These are phyloP conservation scores for Fragaria iinumae DNA, from an alignment of 306 rosid species.

Conservation along the genomic window DNA sequence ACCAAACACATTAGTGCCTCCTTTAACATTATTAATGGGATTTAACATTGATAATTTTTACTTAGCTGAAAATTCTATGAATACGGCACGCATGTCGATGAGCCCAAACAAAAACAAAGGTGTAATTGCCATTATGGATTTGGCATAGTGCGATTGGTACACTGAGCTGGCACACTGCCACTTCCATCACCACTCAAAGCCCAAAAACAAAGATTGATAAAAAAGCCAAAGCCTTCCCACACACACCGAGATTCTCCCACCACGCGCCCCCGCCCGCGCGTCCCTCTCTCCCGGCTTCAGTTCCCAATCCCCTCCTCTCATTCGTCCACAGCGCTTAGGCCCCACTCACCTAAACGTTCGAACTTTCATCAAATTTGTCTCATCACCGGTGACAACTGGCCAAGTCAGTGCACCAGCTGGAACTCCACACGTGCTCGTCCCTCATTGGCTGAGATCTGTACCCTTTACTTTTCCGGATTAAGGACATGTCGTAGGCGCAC, in stretches of 20 bases:
- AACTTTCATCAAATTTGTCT: not conserved
- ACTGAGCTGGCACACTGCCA: slow-evolving; percentile 53
- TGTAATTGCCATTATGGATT: not conserved
- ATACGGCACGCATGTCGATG: not conserved
- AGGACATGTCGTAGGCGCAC: slow-evolving; percentile 26
- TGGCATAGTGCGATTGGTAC: slow-evolving; percentile 18
- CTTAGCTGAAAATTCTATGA: not conserved
- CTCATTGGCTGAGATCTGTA: slow-evolving; percentile 13
- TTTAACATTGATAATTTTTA: not conserved
- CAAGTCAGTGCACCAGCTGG: slow-evolving; percentile 57
- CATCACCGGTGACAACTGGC: slow-evolving; percentile 57
- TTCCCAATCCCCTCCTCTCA: not conserved
- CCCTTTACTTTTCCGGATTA: slow-evolving; percentile 16
- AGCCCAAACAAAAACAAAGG: not conserved
- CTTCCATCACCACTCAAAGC: slow-evolving; percentile 10
- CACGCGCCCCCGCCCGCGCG: not conserved
- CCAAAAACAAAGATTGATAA: too few relatives aligned
- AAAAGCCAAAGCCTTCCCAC: not conserved
- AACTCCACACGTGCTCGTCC: fast-evolving
- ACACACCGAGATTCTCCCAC: not conserved
- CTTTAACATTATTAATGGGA: too few relatives aligned
- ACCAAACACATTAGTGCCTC: not conserved
- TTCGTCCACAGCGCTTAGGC: not conserved
- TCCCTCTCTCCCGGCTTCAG: not conserved
- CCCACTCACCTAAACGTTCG: not conserved